phyloP scores from a whole-genome alignment of 2,329 filamentous ascomycete species.

The Neofusicoccum parvum region DNA sequence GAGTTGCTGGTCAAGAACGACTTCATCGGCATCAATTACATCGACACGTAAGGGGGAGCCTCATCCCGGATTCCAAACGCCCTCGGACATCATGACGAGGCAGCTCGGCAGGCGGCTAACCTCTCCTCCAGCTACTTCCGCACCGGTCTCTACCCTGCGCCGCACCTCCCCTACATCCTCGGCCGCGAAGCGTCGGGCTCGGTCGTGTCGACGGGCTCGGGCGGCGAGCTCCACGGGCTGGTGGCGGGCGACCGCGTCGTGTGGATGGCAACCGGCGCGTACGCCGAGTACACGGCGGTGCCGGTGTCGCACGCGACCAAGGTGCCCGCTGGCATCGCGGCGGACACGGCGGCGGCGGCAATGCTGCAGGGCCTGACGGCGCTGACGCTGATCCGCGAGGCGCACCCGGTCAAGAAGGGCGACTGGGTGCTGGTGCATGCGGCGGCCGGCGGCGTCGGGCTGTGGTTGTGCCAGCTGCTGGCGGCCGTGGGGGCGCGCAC shows the following conservation, averaged over 20 bases:
- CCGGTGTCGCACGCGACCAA: constrained; percentile 59
- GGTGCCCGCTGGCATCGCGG: constrained; percentile 64
- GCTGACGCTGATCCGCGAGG: constrained; percentile 75
- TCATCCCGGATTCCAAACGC: background rate
- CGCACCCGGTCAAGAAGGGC: constrained; percentile 68
- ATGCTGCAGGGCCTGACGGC: constrained; percentile 85
- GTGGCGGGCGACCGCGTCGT: constrained; percentile 70
- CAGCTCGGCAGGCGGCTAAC: too few species aligned
- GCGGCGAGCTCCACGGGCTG: constrained; percentile 69
- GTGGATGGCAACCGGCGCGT: constrained; percentile 61
- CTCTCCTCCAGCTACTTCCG: constrained; percentile 69
- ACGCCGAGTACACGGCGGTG: constrained; percentile 60
- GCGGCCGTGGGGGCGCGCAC: constrained; percentile 71
- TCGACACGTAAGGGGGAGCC: constrained; percentile 66
- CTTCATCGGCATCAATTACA: constrained; percentile 81
- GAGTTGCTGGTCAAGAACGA: constrained; percentile 81
- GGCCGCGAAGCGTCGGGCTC: constrained; percentile 79
- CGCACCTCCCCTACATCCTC: constrained; percentile 71
- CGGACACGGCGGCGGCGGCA: constrained; percentile 66
- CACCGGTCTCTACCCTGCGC: constrained; percentile 73
- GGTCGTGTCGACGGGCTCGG: constrained; percentile 62
- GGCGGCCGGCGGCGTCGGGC: constrained; percentile 74
- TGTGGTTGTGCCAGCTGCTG: constrained; percentile 75
- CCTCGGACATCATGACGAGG: background rate
- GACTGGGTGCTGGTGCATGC: constrained; percentile 86